phyloP scores from a whole-genome alignment of 2,329 filamentous ascomycete genomes.

The Penicillium sp. region DNA sequence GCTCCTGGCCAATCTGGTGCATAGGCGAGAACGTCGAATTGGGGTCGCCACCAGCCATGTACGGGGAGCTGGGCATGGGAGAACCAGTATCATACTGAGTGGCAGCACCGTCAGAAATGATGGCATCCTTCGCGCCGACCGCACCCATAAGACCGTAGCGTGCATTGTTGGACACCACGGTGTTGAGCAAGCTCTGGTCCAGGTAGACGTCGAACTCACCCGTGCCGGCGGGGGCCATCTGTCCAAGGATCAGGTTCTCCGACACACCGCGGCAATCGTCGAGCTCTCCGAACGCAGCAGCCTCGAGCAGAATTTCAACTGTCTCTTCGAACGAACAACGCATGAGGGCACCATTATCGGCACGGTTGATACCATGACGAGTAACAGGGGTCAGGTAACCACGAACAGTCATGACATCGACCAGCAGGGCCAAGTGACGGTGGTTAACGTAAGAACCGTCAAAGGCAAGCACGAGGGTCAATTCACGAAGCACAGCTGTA shows the following conservation, averaged over 20 bases:
- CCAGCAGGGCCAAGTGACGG: conserved; percentile 89
- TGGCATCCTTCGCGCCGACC: conserved; percentile 71
- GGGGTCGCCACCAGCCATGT: conserved; percentile 61
- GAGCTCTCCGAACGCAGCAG: conserved; percentile 87
- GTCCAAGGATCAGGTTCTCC: conserved; percentile 97
- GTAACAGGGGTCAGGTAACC: conserved; percentile 94
- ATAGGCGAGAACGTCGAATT: conserved; percentile 69
- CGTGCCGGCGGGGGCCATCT: conserved; percentile 94
- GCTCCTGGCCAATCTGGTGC: conserved; percentile 64
- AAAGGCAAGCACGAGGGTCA: conserved; percentile 91
- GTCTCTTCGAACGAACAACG: conserved; percentile 99
- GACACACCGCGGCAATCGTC: conserved; percentile 98
- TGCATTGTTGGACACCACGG: conserved; percentile 88
- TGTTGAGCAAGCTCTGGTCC: conserved; percentile 93
- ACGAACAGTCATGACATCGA: conserved; percentile 96
- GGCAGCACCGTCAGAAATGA: conserved; percentile 73
- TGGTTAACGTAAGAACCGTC: conserved; percentile 99
- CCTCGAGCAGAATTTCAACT: conserved; percentile 95
- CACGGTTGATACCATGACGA: conserved; percentile 96
- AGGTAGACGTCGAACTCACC: conserved; percentile 92
- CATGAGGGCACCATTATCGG: conserved; percentile 97
- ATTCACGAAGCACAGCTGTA: conserved; percentile 77
- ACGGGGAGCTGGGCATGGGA: conserved; percentile 59
- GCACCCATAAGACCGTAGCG: conserved; percentile 78
- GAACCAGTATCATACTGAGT: conserved; percentile 84